Conservation (phyloP, 2,329 filamentous ascomycete species). For the Alternaria brassicicola region DNA sequence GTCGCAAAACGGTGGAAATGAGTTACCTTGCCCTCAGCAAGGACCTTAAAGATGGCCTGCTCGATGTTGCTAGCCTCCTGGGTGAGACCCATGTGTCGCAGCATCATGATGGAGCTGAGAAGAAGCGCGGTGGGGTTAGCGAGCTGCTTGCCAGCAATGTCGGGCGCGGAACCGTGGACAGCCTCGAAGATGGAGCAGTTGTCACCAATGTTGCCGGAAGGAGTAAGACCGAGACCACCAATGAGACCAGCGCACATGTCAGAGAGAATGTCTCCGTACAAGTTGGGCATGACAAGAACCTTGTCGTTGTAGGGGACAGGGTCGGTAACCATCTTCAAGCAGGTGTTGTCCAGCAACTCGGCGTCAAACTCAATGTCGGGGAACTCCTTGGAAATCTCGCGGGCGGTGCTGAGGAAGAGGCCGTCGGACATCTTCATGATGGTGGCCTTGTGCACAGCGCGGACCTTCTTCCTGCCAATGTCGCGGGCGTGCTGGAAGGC, state of each 20-base stretch:
- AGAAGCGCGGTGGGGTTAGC: slow-evolving; percentile 97
- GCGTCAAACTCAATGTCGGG: slow-evolving; percentile 95
- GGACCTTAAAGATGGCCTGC: slow-evolving; percentile 91
- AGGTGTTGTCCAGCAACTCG: slow-evolving; percentile 98
- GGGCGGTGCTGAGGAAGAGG: slow-evolving; percentile 89
- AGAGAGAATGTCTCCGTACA: slow-evolving; percentile 99
- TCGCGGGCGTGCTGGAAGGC: slow-evolving; percentile 97
- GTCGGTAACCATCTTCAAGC: slow-evolving; percentile 98
- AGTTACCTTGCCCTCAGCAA: slow-evolving; percentile 88
- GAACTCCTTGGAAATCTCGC: slow-evolving; percentile 91
- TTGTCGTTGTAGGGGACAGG: slow-evolving; percentile 98
- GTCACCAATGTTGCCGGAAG: slow-evolving; percentile 98
- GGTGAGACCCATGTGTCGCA: slow-evolving; percentile 94
- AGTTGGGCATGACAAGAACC: slow-evolving; percentile 95
- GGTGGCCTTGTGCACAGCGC: slow-evolving; percentile 98
- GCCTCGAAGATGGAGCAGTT: slow-evolving; percentile 99
- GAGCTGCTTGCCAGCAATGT: slow-evolving; percentile 93
- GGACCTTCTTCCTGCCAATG: slow-evolving; percentile 94
- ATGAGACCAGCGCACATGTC: slow-evolving; percentile 99
- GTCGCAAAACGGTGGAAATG: background rate
- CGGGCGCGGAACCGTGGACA: slow-evolving; percentile 94
- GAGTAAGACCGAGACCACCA: slow-evolving; percentile 94
- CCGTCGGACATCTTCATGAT: slow-evolving; percentile 99
- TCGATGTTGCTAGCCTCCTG: slow-evolving; percentile 87
- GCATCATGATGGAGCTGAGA: slow-evolving; percentile 98